These are phyloP conservation scores for Kluyveromyces wickerhamii DNA, from an alignment of 805 yeast genomes.

Conservation along the genomic window DNA sequence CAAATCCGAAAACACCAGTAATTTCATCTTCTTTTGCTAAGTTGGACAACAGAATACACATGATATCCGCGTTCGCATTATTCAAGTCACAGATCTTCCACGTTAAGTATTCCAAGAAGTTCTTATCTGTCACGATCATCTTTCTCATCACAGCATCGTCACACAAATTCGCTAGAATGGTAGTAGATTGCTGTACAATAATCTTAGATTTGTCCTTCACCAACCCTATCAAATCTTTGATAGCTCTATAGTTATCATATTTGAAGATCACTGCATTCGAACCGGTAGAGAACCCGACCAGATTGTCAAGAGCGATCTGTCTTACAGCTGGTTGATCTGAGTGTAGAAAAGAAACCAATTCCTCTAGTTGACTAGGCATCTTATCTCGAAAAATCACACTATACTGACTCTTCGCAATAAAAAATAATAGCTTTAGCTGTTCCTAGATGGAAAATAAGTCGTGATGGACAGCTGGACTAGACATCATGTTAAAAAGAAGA, in stretches of 20 bases:
- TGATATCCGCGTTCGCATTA: constrained; percentile 68
- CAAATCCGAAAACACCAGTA: constrained; percentile 39
- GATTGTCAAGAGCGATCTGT: constrained; percentile 75
- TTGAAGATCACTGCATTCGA: constrained; percentile 58
- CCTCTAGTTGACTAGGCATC: constrained; percentile 48
- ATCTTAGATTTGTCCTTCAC: constrained; percentile 46
- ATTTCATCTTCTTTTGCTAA: constrained; percentile 71
- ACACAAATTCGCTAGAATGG: constrained; percentile 77
- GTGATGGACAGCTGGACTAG: too few relatives aligned
- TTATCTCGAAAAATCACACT: too few relatives aligned
- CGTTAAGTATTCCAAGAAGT: constrained; percentile 43
- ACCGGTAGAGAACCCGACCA: constrained; percentile 76
- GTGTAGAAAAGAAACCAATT: constrained; percentile 72
- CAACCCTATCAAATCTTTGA: constrained; percentile 60
- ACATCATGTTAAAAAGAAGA: too few relatives aligned
- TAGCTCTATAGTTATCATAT: constrained; percentile 60
- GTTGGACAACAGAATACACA: constrained; percentile 78
- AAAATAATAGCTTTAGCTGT: too few relatives aligned
- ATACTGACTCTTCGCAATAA: too few relatives aligned
- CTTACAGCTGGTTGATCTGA: constrained; percentile 72
- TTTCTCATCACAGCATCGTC: constrained; percentile 59
- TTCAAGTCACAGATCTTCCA: constrained; percentile 44
- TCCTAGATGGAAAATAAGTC: too few relatives aligned
- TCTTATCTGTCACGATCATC: constrained; percentile 55
- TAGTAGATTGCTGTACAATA: constrained; percentile 57